These are phyloP conservation scores for Scortechinia acanthostroma DNA, from an alignment of 2,329 filamentous ascomycete species.

Conservation along the genomic window DNA sequence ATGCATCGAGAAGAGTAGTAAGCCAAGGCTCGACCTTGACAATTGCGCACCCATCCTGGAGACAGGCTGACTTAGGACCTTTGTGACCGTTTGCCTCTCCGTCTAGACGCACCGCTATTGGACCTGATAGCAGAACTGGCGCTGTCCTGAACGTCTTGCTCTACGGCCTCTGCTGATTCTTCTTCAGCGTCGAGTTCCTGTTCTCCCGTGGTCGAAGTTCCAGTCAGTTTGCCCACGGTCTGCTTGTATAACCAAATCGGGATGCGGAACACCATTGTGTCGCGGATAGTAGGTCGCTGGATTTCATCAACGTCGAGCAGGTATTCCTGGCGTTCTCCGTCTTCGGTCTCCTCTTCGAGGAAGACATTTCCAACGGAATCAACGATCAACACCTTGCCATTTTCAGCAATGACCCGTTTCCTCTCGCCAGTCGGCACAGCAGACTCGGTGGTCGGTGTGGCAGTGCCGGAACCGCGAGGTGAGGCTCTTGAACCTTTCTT, in stretches of 20 bases:
- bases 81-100: not conserved
- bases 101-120: not conserved
- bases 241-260: constrained; percentile 47
- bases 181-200: not conserved
- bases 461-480: constrained; percentile 5
- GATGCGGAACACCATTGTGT: constrained; percentile 52
- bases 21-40: too few species aligned
- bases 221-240: constrained; percentile 8
- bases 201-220: not conserved
- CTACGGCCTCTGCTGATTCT: not conserved
- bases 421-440: constrained; percentile 44
- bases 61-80: too few species aligned
- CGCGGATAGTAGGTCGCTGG: constrained; percentile 42
- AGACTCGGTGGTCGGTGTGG: constrained; percentile 29
- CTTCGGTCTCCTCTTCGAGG: constrained; percentile 49
- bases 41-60: too few species aligned
- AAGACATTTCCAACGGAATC: constrained; percentile 61
- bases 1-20: too few species aligned
- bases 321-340: constrained; percentile 54
- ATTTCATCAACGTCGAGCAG: constrained; percentile 60
- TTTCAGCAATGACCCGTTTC: constrained; percentile 46
- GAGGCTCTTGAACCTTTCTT: constrained; percentile 21
- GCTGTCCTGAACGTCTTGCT: too few species aligned
- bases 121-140: not conserved
- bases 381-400: constrained; percentile 62